A percentile compares a stretch with the other conserved stretches of the same genome.
Conservation (phyloP, 164 flowering plant genomes). For the Echeveria elegans region DNA sequence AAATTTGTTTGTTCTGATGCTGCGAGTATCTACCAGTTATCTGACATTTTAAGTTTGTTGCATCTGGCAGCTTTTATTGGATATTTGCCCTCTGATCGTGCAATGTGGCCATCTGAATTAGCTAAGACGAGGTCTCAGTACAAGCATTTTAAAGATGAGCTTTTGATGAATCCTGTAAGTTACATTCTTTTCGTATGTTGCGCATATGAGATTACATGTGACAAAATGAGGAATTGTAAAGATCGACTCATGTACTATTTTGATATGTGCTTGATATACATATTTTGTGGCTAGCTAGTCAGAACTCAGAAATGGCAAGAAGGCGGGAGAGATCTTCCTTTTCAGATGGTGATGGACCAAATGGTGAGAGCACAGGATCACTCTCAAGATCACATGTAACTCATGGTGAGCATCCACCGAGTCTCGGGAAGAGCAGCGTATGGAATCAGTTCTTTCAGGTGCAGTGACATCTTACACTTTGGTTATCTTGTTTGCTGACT, state of each 20-base stretch:
- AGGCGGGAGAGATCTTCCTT: constrained; percentile 49
- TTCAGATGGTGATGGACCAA: constrained; percentile 30
- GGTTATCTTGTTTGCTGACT: background rate
- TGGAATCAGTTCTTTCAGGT: constrained; percentile 98
- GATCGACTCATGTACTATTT: too few species aligned
- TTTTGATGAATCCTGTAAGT: constrained; percentile 90
- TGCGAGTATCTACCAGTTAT: background rate
- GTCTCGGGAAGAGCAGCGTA: constrained; percentile 79
- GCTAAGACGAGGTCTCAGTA: constrained; percentile 86
- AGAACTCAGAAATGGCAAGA: constrained; percentile 96
- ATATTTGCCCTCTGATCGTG: constrained; percentile 76
- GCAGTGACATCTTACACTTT: constrained; percentile 7
- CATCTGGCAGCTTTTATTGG: constrained; percentile 64
- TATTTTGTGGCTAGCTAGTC: constrained; percentile 86
- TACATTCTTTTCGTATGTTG: background rate
- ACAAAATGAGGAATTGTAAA: too few species aligned
- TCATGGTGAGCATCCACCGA: constrained; percentile 94
- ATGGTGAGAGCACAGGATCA: constrained; percentile 37
- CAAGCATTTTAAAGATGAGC: constrained; percentile 78
- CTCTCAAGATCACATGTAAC: constrained; percentile 74
- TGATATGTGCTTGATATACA: too few species aligned
- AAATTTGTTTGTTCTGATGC: background rate
- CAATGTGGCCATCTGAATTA: constrained; percentile 69
- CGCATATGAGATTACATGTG: too few species aligned
- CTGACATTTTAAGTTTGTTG: background rate